Evolutionary conservation across 2,329 filamentous ascomycete species (phyloP), one percentile per base, ranked within the genome.

Genomic region (Diaporthe caulivora): DNA sequence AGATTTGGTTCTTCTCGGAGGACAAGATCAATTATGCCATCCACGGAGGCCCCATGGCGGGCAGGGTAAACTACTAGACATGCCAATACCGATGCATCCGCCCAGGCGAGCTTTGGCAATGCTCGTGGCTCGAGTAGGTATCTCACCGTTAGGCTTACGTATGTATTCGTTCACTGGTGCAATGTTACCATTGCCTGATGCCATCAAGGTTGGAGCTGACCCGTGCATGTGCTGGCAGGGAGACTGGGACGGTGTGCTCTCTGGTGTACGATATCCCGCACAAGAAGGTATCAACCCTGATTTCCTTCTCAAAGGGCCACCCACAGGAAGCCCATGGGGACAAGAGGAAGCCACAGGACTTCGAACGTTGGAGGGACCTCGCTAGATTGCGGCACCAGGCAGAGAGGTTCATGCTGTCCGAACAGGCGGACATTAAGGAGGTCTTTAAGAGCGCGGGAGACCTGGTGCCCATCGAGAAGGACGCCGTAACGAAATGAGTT

Each of bases 1-100:
- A 91, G 74, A 86, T 91, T 78, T 91, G 89, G 89, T 90, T 90
- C 80, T 88, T 87, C 76, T 88, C 85, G n/a, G 80, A 85, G 24
- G 80, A 84, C 70, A 85, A 88, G 6, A 85, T 90, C 62, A 86
- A 91, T 73, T 91, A 91, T 76, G 85, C 86, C 31, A 91, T 91
- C 71, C 88, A 91, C 76, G 88, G 89, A 5, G 89, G 89, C 0
- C 89, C 89, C 3, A 91, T 91, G 89, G 85, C 86, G 0, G 87
- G 88, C 2, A 84, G 87, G 3, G 80, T 82, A 68, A 89, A 89
- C 78, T 89, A 85, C 78, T 88, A 90, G 76, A 83, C 84, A 1
- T 87, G 84, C 17, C 87, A 85, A 1, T 91, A 88, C 76, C 88
- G 90, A 77, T 91, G 89, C 79, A 86, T 91, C 37, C 84, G 89